Conservation (phyloP, 1,139 yeast species). For the Taphrina communis region DNA sequence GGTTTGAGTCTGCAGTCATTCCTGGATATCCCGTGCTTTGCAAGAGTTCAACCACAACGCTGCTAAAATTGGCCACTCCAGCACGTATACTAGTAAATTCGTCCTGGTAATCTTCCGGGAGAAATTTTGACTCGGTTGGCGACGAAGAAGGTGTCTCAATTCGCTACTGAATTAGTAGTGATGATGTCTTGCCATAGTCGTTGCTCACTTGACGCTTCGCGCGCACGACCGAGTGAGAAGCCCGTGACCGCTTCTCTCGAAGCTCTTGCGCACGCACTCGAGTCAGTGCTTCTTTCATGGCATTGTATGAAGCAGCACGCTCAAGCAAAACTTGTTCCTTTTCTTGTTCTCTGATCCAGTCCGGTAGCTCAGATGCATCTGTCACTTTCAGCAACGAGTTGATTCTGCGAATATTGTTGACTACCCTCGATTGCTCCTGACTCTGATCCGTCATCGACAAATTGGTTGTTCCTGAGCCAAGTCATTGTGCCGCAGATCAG, state of each 20-base stretch:
- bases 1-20: neutral
- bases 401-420: no score
- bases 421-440: constrained; percentile 30
- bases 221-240: neutral
- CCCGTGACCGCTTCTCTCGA: neutral
- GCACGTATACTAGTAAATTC: neutral
- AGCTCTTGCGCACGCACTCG: constrained; percentile 47
- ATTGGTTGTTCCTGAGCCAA: constrained; percentile 74
- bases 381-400: neutral
- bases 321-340: constrained; percentile 48
- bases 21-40: constrained; percentile 4
- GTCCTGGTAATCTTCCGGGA: neutral
- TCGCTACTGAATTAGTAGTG: no score
- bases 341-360: constrained; percentile 53
- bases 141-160: no score
- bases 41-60: constrained; percentile 4
- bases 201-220: neutral
- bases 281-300: constrained; percentile 55
- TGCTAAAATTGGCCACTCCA: neutral
- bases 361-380: constrained; percentile 47
- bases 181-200: no score
- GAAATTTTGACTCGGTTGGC: neutral
- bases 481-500: constrained; percentile 84
- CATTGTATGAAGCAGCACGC: constrained; percentile 49
- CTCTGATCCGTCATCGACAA: constrained; percentile 45